Conservation (phyloP, 441 rosid genomes). For the Manihot esculenta region DNA sequence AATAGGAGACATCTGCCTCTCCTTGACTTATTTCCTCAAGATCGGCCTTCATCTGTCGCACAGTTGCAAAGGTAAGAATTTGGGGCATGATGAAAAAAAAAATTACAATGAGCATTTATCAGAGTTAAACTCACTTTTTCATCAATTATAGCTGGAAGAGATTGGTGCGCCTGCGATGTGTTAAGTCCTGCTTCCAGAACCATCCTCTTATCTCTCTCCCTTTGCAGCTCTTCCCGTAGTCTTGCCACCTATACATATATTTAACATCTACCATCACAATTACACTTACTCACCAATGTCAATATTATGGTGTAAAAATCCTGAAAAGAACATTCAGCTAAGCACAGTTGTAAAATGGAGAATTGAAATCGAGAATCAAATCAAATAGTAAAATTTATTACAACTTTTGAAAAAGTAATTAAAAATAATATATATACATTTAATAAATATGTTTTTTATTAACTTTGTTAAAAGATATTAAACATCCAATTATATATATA, state of each 20-base stretch:
- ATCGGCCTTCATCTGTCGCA: conserved; percentile 58
- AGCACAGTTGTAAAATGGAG: too few species aligned
- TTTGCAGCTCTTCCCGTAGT: conserved; percentile 80
- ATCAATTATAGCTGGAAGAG: conserved; percentile 42
- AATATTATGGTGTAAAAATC: background rate
- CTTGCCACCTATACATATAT: conserved; percentile 60
- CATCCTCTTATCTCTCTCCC: conserved; percentile 61
- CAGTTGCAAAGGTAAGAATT: conserved; percentile 27
- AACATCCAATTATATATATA: too few species aligned
- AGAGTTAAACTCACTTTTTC: conserved; percentile 57
- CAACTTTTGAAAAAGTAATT: too few species aligned
- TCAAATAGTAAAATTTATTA: too few species aligned
- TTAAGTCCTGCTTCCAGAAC: conserved; percentile 69
- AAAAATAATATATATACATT: too few species aligned
- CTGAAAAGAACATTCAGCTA: background rate
- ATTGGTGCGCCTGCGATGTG: conserved; percentile 39
- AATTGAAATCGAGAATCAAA: too few species aligned
- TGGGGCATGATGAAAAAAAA: conserved; percentile 18
- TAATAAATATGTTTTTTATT: too few species aligned
- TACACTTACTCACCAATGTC: background rate
- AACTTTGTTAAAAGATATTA: too few species aligned
- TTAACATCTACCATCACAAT: conserved; percentile 3
- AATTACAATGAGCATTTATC: conserved; percentile 2
- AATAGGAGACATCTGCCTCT: conserved; percentile 59
- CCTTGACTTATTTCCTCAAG: conserved; percentile 64